Evolutionary conservation across 2,329 filamentous ascomycete species (phyloP), one percentile per base, ranked within the genome.

Genomic region (Alternaria burnsii): DNA sequence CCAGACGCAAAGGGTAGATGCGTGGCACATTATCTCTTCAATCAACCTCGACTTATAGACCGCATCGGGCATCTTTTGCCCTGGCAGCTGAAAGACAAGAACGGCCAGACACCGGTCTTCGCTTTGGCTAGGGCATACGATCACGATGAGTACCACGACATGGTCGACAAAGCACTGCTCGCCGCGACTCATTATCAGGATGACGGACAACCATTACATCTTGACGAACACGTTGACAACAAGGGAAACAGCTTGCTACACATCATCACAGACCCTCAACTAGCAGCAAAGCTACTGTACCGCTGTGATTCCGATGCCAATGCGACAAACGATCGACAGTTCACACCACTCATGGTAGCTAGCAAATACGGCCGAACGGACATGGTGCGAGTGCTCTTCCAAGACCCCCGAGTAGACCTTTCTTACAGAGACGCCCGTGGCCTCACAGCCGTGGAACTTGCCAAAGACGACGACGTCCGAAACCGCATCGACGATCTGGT

Each of bases 361-460:
- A 98, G 94, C 85, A 99, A 99, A 78, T 99, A 98, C 74, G 95
- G 95, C 34, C 88, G 95, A 63, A 91, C 97, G 55, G 95, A 98
- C 71, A 92, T 97, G 84, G 94, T 99, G 18, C 86, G 94, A 59
- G 89, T 90, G 10, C 84, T 99, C 6, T 98, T 97, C 77, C 87
- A 90, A 42, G 95, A 99, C 75, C 87, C 92, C 24, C 85, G 96
- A 69, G 93, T 97, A 5, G 95, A 99, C 74, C 81, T 94, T 14
- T 88, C 90, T 42, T 88, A 94, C 30, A 91, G 91, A 76, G 96
- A 99, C 76, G 81, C 92, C 16, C 88, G 95, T 60, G 95, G 95
- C 0, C 83, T 99, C 69, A 97, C 94, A 8, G 95, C 95, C 8
- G 93, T 98, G 7, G 95, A 99, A 78, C 85, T 99, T 47, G 95